phyloP scores from a whole-genome alignment of 2,329 filamentous ascomycete species.

The Trichoderma citrinoviride region DNA sequence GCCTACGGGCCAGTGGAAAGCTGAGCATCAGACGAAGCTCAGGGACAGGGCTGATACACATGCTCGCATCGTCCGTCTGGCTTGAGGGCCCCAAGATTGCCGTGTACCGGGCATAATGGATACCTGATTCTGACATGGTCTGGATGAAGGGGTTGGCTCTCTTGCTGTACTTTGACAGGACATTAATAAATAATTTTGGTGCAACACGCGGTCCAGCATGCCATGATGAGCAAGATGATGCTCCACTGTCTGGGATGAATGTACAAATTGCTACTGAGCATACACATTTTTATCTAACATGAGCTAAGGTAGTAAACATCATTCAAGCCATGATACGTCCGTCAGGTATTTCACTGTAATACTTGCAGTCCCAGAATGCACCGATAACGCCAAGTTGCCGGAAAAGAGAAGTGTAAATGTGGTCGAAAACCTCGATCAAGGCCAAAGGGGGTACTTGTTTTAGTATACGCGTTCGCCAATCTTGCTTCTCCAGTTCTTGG shows the following conservation, averaged over 20 bases:
- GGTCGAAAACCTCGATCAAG: background rate
- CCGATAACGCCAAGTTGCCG: slow-evolving; percentile 23
- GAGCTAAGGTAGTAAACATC: background rate
- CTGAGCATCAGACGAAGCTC: background rate
- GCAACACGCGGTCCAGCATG: background rate
- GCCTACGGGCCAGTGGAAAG: slow-evolving; percentile 10
- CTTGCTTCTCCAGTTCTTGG: slow-evolving; percentile 76
- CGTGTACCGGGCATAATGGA: slow-evolving; percentile 28
- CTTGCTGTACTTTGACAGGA: slow-evolving; percentile 34
- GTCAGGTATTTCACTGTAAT: background rate
- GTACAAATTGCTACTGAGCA: background rate
- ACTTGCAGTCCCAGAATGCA: slow-evolving; percentile 28
- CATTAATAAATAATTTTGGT: slow-evolving; percentile 31
- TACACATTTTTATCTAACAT: background rate
- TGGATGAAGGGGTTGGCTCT: slow-evolving; percentile 29
- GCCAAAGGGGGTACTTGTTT: background rate
- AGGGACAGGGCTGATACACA: background rate
- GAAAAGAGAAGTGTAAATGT: background rate
- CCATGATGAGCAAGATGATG: background rate
- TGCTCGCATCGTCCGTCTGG: background rate
- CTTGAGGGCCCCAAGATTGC: slow-evolving; percentile 13
- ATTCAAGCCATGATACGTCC: background rate
- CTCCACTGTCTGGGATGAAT: too few relatives aligned
- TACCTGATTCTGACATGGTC: slow-evolving; percentile 29
- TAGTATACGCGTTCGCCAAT: slow-evolving; percentile 72